Base-by-base conservation (phyloP, 495 filamentous ascomycete species). In the Hypomontagnella submonticulosa region DNA sequence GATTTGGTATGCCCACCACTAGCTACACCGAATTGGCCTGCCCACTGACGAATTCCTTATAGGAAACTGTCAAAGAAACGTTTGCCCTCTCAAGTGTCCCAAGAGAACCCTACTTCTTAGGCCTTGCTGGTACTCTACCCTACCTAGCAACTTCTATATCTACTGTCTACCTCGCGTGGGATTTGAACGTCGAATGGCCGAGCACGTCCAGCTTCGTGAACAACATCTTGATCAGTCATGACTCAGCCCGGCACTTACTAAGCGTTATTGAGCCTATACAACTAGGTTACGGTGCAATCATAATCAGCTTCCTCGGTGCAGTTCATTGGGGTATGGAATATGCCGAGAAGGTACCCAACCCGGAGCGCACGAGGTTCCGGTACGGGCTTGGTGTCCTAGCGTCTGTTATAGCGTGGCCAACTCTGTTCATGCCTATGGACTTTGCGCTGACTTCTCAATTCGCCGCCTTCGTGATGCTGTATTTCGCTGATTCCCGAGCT, bases 251-350 rank as follows among this genome's bases (percentile, higher is more conserved):
- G 49, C 73, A 89, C 12, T 77, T 93, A 63, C 83, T 99, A 10
- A 85, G 92, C 66, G 76, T 94, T 41, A 81, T 97, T 37, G 93
- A 97, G 78, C 96, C 93, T 18, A 79, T 97, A 67, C 95, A 99
- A 77, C 81, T 98, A 49, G 95, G 91, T 49, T 97, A 95, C 70
- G 95, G 95, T 54, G 95, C 95, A 42, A 88, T 97, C 50, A 93
- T 97, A 69, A 89, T 97, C 70, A 96, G 93, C 43, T 98, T 98
- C 84, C 86, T 99, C 18, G 95, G 95, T 47, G 95, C 96, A 34
- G 87, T 97, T 70, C 95, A 99, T 77, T 98, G 96, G 96, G 83
- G 79, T 87, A 88, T 82, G 83, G 93, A 78, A 86, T 94, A 71
- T 75, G 85, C 75, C 82, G 80, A 81, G 43, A 79, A 79, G 62